Evolutionary conservation across 306 rosid genomes (phyloP), one percentile per base, ranked within the genome.

Genomic region (Lithocarpus polystachyus): DNA sequence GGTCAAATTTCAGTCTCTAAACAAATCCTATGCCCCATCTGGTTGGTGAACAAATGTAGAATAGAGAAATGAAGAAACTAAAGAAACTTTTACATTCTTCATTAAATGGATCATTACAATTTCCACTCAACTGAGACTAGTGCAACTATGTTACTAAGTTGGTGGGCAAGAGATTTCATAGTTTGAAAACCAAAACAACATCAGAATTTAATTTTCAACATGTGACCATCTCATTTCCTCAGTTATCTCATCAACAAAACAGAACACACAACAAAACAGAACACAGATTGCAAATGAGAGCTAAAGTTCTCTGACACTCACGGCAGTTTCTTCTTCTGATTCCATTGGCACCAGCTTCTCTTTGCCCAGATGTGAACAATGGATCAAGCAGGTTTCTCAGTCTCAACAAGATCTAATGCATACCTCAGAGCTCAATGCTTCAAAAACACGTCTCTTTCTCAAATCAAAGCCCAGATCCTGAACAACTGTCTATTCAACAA

Each of bases 251-350:
- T 35, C 24, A 55, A 72, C 68, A 51, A 55, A 23, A 67, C 22
- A 69, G 6, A 31, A 2, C 11, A 29, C 9, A 55, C 24, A 55
- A 72, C 68, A 51, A 55, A 23, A 67, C 22, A 69, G 6, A 31
- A 2, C 11, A 29, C 9, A 55, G 14, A 56, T 29, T 75, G 64
- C 15, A 29, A 29, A 26, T n/a, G 2, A 64, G 33, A 64, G 31
- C 45, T 67, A 18, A 77, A 68, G 83, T n/a, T 54, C 37, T 68
- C 43, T 11, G 20, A 5, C 69, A 82, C 94, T 90, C 76, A 94
- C 98, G 88, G 82, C 91, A 82, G 94, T 86, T 82, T 88, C 97
- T 73, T 89, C 93, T 70, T 87, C 95, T 55, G 93, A 85, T 68
- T 91, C 99, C 99, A 91, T 84, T 40, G 80, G 35, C 75, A 79